Base-by-base conservation (phyloP, 2,329 filamentous ascomycete genomes). In the Rutstroemia sp. region DNA sequence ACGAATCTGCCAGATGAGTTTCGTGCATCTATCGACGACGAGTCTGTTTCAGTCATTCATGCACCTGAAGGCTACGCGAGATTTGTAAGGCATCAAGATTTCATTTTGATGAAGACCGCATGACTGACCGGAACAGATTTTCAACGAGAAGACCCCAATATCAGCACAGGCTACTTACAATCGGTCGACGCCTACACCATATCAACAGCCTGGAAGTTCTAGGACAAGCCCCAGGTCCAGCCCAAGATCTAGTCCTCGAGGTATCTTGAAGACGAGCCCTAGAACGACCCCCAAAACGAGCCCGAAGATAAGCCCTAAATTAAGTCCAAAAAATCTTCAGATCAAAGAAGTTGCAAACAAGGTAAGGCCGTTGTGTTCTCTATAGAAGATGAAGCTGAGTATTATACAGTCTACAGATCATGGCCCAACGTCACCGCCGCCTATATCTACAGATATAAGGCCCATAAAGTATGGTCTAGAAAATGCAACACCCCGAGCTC, bases 11-110 rank as follows among this genome's bases (percentile, higher is more conserved):
- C 81, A 2, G 80, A 82, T 44, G 74, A 77, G 58, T 66, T 86
- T 70, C 75, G 84, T 68, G 77, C 79, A 52, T 74, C 75, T 53
- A 79, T 80, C 23, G 85, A 84, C 59, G 90, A 95, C 62, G 90
- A 92, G 63, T 86, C 90, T 23, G 80, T 90, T 53, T 96, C 92
- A 1, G 92, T 95, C 54, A 96, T 96, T 63, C 92, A 96, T 76
- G 90, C 89, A 16, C 91, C 92, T 0, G 79, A 90, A 62, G 89
- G 87, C 60, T 96, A 94, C 71, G 80, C 83, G 56, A 82, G 82
- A 64, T 95, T 94, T 81, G 89, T 94, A 71, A 68, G 81, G 44
- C 18, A 48, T 37, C 12, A 21, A 18, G 21, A 18, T 12, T 48
- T 14, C 4, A 38, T 12, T 34, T 30, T 6, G 30, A 6, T 19